Evolutionary conservation across 2,329 filamentous ascomycete species (phyloP).

Genomic region (Aphanocladium album): DNA sequence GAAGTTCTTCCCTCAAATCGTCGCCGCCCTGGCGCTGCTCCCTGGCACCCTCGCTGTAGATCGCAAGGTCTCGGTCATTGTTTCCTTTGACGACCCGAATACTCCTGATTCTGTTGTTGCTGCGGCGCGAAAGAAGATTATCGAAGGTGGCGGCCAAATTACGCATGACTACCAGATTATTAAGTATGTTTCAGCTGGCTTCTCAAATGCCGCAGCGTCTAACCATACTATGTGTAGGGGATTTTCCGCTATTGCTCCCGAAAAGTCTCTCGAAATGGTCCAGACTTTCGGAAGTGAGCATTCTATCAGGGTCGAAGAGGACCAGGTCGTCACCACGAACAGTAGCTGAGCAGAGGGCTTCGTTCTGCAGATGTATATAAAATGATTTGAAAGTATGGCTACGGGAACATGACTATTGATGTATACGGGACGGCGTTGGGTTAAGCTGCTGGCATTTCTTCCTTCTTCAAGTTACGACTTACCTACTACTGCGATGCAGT

Average conservation of each 20-base stretch:
- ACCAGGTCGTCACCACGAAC: slow-evolving; percentile 56
- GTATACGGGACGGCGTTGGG: not conserved
- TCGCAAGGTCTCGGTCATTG: slow-evolving; percentile 66
- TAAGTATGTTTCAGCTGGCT: slow-evolving; percentile 48
- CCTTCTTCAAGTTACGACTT: not conserved
- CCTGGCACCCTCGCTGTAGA: slow-evolving; percentile 59
- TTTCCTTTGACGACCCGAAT: slow-evolving; percentile 68
- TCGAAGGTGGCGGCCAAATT: slow-evolving; percentile 66
- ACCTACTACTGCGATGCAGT: not conserved
- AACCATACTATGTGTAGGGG: slow-evolving; percentile 46
- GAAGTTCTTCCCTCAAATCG: slow-evolving; percentile 54
- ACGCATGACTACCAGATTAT: slow-evolving; percentile 70
- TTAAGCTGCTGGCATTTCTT: not conserved
- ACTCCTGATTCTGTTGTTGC: slow-evolving; percentile 60
- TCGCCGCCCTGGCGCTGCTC: slow-evolving; percentile 52
- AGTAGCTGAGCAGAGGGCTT: slow-evolving; percentile 8
- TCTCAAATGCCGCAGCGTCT: not conserved
- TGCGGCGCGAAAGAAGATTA: slow-evolving; percentile 66
- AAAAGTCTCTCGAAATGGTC: slow-evolving; percentile 63
- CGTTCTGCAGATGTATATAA: not conserved
- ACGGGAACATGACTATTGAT: slow-evolving; percentile 3
- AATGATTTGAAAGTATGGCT: not conserved
- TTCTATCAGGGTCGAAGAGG: slow-evolving; percentile 62
- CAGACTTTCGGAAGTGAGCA: slow-evolving; percentile 52
- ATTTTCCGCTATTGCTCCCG: slow-evolving; percentile 70